Evolutionary conservation across 176 grass and related monocot genomes (phyloP).

Genomic region (Puccinellia tenuiflora): DNA sequence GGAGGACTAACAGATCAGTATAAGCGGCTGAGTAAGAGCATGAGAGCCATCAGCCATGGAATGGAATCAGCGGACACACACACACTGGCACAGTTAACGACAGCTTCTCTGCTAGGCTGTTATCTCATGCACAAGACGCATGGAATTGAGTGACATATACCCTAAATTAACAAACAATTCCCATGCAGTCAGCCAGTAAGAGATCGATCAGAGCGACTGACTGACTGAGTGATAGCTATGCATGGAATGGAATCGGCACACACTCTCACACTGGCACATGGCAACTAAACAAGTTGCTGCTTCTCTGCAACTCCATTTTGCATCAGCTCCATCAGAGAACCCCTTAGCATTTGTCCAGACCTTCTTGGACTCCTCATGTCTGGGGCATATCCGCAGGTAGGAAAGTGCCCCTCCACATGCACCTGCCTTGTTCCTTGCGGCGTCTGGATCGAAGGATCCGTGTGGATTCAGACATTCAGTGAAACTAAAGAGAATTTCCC

Average conservation of each 20-base stretch:
- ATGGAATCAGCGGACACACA: too few relatives aligned
- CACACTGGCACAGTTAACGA: too few relatives aligned
- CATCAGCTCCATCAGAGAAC: conserved; percentile 50
- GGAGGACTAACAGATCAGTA: too few relatives aligned
- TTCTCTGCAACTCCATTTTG: conserved; percentile 29
- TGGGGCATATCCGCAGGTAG: conserved; percentile 48
- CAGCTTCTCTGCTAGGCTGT: too few relatives aligned
- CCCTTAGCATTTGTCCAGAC: conserved; percentile 41
- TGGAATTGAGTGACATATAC: conserved; percentile 34
- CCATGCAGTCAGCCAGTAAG: conserved; percentile 4
- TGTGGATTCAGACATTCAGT: conserved; percentile 25
- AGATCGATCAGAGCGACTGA: too few relatives aligned
- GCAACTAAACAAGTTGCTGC: conserved; percentile 12
- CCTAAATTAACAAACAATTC: conserved; percentile 37
- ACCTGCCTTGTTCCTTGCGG: conserved; percentile 36
- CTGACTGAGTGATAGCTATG: conserved; percentile 7
- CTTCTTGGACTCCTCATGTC: conserved; percentile 46
- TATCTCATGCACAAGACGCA: conserved; percentile 5
- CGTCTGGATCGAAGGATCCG: conserved; percentile 38
- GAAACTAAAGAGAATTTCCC: conserved; percentile 40
- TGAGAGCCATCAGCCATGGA: too few relatives aligned
- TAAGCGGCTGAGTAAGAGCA: too few relatives aligned
- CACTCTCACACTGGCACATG: neutral
- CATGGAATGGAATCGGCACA: conserved; percentile 17
- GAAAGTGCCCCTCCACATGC: conserved; percentile 49